Evolutionary conservation across 1,139 yeast species (phyloP), one percentile per base, ranked within the genome.

Genomic region (Zygoascus hellenicus): DNA sequence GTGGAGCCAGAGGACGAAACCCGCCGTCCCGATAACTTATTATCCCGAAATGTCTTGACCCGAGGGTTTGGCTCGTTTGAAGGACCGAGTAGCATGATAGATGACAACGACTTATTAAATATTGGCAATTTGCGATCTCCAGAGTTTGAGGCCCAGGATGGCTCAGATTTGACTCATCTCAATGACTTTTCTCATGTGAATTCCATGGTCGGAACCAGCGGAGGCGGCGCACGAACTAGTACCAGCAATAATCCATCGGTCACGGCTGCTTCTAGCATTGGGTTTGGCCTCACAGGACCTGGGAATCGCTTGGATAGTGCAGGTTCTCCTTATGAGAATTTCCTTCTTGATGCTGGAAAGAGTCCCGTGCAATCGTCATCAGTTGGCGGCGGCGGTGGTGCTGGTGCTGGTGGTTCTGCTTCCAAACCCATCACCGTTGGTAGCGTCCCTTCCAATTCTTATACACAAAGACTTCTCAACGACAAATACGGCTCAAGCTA

Each of bases 71-170:
- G 48, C 49, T 54, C 63, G 15, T 62, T 56, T 42, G 64, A 59
- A 41, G 64, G 56, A 38, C 41, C 48, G 22, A 51, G 58, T 19
- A 58, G 63, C 38, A 56, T 56, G 57, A 60, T 63, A 33, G 64
- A 59, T 42, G 66, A 63, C 40, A 52, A 57, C 15, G 67, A 63
- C 42, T 49, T 63, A 48, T 51, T 63, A 37, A 65, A 61, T n/a
- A 46, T 45, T 26, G 41, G 48, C 32, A 48, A 49, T 37, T 46
- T 48, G 34, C 45, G 49, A 9, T 36, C 39, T 9, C 39, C 39
- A 29, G 39, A 36, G 15, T 36, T 36, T 19, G 30, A 29, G 10
- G 39, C 39, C 11, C 39, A 36, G 15, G 9, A 31, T 31, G 33
- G 14, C 4, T 31, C 14, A 9, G 39, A 36, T 29, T 3, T n/a